Evolutionary conservation across 129 eudicot species (phyloP), one percentile per base, ranked within the genome.

Genomic region (Ambrosia artemisiifolia): DNA sequence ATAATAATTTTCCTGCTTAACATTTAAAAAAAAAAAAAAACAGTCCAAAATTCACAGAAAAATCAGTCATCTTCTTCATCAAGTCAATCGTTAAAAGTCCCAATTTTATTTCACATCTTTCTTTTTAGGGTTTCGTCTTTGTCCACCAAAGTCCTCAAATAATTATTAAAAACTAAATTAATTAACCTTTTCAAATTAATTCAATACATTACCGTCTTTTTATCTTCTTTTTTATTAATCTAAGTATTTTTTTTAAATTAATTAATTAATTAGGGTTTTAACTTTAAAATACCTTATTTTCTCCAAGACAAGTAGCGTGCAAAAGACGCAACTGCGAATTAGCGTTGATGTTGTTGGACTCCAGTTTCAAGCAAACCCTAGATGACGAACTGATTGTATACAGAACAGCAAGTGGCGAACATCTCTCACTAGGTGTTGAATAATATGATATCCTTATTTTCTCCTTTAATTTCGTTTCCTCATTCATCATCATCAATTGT

Each of bases 241-340:
- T 36, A 4, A 38, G 0, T 8, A 40, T 40, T 67, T 42, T 38
- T 55, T 76, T 62, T 49, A 71, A 60, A 66, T 40, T 6, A 24
- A 24, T 24, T 24, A 24, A 24, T 24, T 24, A 40, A 40, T 40
- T 40, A 40, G 44, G 44, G 44, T 40, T 40, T 6, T 10, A 40
- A 40, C 44, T 40, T 40, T 40, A 8, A 40, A 40, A 82, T 92
- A 95, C 99, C 99, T 95, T 95, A 83, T 91, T 90, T 66, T 95
- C 96, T 75, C 87, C 88, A 90, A 95, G 94, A 90, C 99, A 95
- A 30, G 88, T 72, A 11, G 95, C 86, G 70, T 95, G 97, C 89
- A 95, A 80, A 71, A 71, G 76, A 32, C 73, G 44, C 62, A 49
- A 63, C 69, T 69, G 92, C 77, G 95, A 85, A 56, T 85, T 80